Evolutionary conservation across 345 rosid species (phyloP), one percentile per base, ranked within the genome.

Genomic region (Excoecaria cochinchinensis): DNA sequence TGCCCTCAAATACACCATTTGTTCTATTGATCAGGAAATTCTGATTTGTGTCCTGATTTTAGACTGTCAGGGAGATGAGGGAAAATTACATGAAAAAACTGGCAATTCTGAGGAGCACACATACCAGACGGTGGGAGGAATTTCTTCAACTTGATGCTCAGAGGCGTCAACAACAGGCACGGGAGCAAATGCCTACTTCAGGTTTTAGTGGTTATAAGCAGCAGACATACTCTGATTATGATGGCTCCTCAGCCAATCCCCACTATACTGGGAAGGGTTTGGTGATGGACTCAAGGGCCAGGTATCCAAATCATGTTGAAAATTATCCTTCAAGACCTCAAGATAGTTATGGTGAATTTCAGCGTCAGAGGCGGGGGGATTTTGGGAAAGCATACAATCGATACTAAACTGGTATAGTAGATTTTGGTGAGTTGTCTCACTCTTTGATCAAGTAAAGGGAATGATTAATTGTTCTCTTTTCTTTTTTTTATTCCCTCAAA

Each of bases 11-110:
- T 71, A 66, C 53, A 58, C 58, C 42, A 25, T 59, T 66, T 69
- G 21, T 62, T 77, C n/a, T 50, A 36, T 73, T 36, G 24, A 44
- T 58, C n/a, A 9, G 72, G 80, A 76, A 83, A 77, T 74, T 70
- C 69, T 80, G 72, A 76, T 82, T 80, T 60, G 79, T 71, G 16
- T 36, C 66, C 8, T 76, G 73, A 71, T 83, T 88, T 72, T 83
- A 95, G 99, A 88, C 90, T 31, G 81, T 95, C 67, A 88, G 89
- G 89, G 98, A 92, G 85, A 88, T 92, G 84, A 87, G 95, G 86
- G 98, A 95, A 83, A 85, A 79, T 77, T 89, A 91, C 89, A 81
- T 84, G 88, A 89, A 91, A 90, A 90, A 90, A 83, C 82, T 90
- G 78, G 83, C 89, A 75, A 72, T 74, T 17, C 48, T 90, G 75